Evolutionary conservation across 2,329 filamentous ascomycete genomes (phyloP), one percentile per base, ranked within the genome.

Genomic region (Rhexocercosporidium sp.): DNA sequence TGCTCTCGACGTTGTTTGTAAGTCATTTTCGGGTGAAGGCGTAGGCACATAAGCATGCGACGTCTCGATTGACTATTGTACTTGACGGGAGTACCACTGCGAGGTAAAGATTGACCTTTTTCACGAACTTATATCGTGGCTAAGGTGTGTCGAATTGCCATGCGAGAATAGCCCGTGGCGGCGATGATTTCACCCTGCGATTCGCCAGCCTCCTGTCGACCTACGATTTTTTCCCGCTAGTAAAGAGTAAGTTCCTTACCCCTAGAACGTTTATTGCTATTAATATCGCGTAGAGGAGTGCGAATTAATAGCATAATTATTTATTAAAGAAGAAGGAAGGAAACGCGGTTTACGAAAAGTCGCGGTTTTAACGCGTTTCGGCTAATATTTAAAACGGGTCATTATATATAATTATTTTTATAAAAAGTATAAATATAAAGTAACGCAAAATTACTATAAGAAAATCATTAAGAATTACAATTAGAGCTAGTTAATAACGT

Each of bases 321-420:
- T 14, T 56, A 31, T 56, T 31, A 18, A 31, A 31, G 12, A 56
- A 31, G 51, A n/a, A 41, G n/a, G 46, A 1, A 22, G 34, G n/a
- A 39, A 39, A 41, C 16, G 20, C 29, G 34, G n/a, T 12, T n/a
- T n/a, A 12, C 61, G 61, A 51, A 39, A 62, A 53, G 47, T 39
- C 61, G 49, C 61, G 61, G 14, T 63, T 56, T 61, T 27, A 47
- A 31, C 37, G 34, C 16, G n/a, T 41, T 59, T 59, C 20, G 8
- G 56, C n/a, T 41, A 20, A 39, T 41, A 59, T 25, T 59, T 39
- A 59, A 37, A 39, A 37, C 31, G 29, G 56, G 27, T 41, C 22
- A 59, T 31, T 59, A 20, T 59, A 59, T 31, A n/a, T n/a, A n/a
- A n/a, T n/a, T n/a, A n/a, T n/a, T n/a, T n/a, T n/a, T n/a, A n/a